Conservation (phyloP, 257 asterid genomes). For the Solanum habrochaites region DNA sequence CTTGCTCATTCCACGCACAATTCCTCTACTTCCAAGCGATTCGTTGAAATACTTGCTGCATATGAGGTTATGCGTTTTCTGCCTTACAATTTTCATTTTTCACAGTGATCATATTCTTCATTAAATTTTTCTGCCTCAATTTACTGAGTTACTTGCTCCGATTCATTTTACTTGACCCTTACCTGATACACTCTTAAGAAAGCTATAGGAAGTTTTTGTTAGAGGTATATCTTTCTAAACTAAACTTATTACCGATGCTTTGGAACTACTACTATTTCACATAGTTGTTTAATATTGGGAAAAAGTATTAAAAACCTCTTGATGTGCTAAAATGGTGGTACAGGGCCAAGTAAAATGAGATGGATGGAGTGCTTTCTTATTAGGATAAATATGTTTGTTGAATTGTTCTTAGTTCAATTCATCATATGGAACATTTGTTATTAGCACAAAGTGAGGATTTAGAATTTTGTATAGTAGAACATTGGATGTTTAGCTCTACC, state of each 20-base stretch:
- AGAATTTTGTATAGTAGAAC: not conserved
- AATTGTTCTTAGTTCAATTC: not conserved
- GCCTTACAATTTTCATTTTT: not conserved
- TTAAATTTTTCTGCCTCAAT: not conserved
- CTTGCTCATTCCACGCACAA: slow-evolving; percentile 28
- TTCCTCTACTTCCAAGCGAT: slow-evolving; percentile 42
- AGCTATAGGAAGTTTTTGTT: too few species aligned
- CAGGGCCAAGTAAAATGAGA: not conserved
- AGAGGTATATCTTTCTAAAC: not conserved
- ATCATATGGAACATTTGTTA: not conserved
- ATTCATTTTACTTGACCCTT: too few species aligned
- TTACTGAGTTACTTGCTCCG: not conserved
- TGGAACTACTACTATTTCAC: too few species aligned
- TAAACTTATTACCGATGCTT: not conserved
- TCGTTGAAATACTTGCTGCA: slow-evolving; percentile 77
- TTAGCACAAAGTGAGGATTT: not conserved
- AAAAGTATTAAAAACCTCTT: not conserved
- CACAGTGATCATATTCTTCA: not conserved
- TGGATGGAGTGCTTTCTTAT: not conserved
- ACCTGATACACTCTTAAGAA: not conserved
- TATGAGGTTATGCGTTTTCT: slow-evolving; percentile 50
- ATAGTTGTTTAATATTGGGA: not conserved
- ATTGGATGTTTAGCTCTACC: not conserved
- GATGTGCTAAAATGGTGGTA: not conserved
- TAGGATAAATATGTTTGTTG: not conserved